phyloP scores from a whole-genome alignment of 192 early-diverging fungal genomes.

The Backusella westeae region DNA sequence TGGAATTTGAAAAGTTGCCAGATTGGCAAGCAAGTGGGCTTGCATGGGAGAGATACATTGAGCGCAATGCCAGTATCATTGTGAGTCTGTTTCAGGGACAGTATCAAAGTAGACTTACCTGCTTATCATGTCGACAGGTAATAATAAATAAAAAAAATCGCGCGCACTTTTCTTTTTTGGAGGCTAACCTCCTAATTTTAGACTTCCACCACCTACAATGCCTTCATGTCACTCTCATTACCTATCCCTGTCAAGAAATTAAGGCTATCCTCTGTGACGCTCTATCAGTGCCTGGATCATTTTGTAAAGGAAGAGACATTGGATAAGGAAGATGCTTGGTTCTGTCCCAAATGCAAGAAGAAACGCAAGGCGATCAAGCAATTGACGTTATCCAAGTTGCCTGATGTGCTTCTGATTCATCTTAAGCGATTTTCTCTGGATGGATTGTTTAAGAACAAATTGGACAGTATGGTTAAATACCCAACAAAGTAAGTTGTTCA shows the following conservation, averaged over 20 bases:
- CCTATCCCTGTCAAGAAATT: constrained; percentile 70
- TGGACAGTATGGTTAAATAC: constrained; percentile 85
- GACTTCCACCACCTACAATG: constrained; percentile 80
- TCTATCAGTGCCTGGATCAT: constrained; percentile 82
- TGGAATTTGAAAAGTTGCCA: constrained; percentile 63
- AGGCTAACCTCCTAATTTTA: not conserved
- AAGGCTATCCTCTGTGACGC: constrained; percentile 51
- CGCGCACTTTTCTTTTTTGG: not conserved
- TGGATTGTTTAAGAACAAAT: constrained; percentile 90
- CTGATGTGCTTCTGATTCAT: constrained; percentile 87
- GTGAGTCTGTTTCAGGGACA: constrained; percentile 91
- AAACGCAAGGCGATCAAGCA: constrained; percentile 73
- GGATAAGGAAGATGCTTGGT: constrained; percentile 91
- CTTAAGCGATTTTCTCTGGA: constrained; percentile 91
- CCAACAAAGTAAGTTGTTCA: constrained; percentile 52
- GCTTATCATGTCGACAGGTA: constrained; percentile 60
- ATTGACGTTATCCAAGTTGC: constrained; percentile 75
- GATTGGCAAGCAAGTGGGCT: constrained; percentile 57
- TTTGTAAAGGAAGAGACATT: constrained; percentile 85
- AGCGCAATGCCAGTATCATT: constrained; percentile 79
- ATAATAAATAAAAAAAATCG: not conserved
- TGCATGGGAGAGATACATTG: constrained; percentile 75
- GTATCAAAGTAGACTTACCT: constrained; percentile 63
- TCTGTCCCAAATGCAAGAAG: constrained; percentile 81
- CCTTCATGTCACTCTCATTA: constrained; percentile 91